phyloP scores from a whole-genome alignment of 2,329 filamentous ascomycete genomes.

The Aspergillus sp. region DNA sequence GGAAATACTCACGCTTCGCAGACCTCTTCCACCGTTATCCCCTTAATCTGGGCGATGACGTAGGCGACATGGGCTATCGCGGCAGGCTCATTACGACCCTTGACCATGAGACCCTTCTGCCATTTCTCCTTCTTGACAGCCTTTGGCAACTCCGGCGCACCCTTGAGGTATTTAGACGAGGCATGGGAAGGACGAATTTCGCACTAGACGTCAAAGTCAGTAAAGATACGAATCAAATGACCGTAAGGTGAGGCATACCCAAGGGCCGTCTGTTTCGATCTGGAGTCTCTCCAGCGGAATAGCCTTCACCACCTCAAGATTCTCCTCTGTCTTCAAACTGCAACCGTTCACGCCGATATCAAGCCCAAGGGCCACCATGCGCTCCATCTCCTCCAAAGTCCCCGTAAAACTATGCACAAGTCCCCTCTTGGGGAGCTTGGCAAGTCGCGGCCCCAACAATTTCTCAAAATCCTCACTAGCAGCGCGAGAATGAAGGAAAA shows the following conservation, averaged over 20 bases:
- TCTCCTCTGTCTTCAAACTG: slow-evolving; percentile 91
- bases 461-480: slow-evolving; percentile 81
- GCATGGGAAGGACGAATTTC: slow-evolving; percentile 90
- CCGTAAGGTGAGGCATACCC: slow-evolving; percentile 46
- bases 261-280: slow-evolving; percentile 96
- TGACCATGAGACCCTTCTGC: slow-evolving; percentile 83
- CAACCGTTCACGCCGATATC: slow-evolving; percentile 97
- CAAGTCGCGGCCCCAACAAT: slow-evolving; percentile 65
- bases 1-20: slow-evolving; percentile 67
- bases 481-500: slow-evolving; percentile 90
- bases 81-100: slow-evolving; percentile 91
- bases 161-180: slow-evolving; percentile 71
- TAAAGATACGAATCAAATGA: neutral
- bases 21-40: slow-evolving; percentile 74
- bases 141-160: slow-evolving; percentile 72
- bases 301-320: slow-evolving; percentile 78
- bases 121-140: slow-evolving; percentile 96
- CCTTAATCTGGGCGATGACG: slow-evolving; percentile 85
- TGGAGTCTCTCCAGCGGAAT: slow-evolving; percentile 80
- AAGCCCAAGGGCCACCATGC: slow-evolving; percentile 76
- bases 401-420: slow-evolving; percentile 97
- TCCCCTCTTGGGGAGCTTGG: slow-evolving; percentile 70
- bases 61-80: slow-evolving; percentile 84
- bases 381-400: slow-evolving; percentile 77
- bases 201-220: slow-evolving; percentile 56